These are phyloP conservation scores for Glonium stellatum DNA, from an alignment of 495 filamentous ascomycete species.

Conservation along the genomic window DNA sequence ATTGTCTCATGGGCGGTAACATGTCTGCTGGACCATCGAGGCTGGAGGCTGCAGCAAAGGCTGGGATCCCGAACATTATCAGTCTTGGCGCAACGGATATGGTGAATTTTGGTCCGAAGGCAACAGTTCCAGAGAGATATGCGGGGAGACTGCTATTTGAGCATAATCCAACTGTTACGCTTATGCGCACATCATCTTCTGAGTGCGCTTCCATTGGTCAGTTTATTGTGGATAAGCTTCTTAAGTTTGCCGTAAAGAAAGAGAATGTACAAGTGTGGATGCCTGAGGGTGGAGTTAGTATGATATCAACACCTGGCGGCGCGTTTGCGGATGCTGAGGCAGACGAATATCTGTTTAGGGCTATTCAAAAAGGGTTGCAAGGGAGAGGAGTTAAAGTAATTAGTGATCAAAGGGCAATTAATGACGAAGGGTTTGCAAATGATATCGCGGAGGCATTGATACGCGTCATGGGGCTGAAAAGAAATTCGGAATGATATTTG, in stretches of 20 bases:
- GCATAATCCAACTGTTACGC: conserved; percentile 59
- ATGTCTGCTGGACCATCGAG: conserved; percentile 50
- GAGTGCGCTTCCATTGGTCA: conserved; percentile 49
- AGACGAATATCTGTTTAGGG: conserved; percentile 37
- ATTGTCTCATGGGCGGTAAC: conserved; percentile 54
- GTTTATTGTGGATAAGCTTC: conserved; percentile 49
- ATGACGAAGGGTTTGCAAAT: conserved; percentile 42
- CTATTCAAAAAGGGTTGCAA: conserved; percentile 29
- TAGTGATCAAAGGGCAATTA: conserved; percentile 39
- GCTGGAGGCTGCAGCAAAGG: conserved; percentile 47
- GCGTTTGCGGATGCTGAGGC: conserved; percentile 42
- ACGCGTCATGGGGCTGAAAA: background rate
- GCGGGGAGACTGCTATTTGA: conserved; percentile 45
- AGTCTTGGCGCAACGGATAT: conserved; percentile 62
- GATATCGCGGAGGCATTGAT: conserved; percentile 34
- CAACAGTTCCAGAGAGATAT: conserved; percentile 48
- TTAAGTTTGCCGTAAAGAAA: conserved; percentile 26
- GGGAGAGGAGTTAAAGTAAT: conserved; percentile 37
- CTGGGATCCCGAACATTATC: conserved; percentile 55
- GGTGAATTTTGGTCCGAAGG: conserved; percentile 56
- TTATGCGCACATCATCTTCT: conserved; percentile 51
- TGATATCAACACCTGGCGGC: conserved; percentile 29
- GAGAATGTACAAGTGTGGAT: conserved; percentile 48
- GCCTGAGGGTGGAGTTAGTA: conserved; percentile 47
- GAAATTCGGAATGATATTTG: background rate